Conservation (phyloP, 2,329 filamentous ascomycete genomes). For the Sporothrix curviconia region DNA sequence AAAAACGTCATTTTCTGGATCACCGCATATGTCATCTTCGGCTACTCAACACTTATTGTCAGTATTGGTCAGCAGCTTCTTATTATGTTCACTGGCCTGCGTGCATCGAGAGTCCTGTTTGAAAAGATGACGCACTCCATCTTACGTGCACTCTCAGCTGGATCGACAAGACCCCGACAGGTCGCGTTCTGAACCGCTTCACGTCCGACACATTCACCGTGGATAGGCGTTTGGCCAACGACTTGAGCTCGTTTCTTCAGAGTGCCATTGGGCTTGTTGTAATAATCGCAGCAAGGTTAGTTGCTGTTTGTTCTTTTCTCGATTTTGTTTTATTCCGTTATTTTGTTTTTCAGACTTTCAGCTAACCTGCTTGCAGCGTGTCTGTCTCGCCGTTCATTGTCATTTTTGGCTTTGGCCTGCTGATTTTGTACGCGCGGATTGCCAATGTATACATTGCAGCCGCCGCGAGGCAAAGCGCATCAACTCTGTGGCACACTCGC, state of each 20-base stretch:
- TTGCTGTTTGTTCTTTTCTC: background rate
- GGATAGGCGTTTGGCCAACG: constrained; percentile 29
- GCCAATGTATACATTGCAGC: constrained; percentile 32
- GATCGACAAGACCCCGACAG: constrained; percentile 35
- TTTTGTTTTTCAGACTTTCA: background rate
- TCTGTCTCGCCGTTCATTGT: constrained; percentile 31
- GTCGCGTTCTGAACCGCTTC: constrained; percentile 39
- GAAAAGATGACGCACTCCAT: constrained; percentile 31
- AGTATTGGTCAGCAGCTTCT: constrained; percentile 22
- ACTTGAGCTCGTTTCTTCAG: constrained; percentile 26
- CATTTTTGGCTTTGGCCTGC: constrained; percentile 30
- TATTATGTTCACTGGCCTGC: constrained; percentile 27
- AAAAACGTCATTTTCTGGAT: constrained; percentile 25
- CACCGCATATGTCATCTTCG: constrained; percentile 26
- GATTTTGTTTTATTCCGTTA: background rate
- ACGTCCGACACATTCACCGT: constrained; percentile 34
- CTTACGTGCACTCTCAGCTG: constrained; percentile 33
- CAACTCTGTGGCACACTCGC: constrained; percentile 35
- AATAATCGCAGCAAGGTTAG: constrained; percentile 31
- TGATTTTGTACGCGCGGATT: constrained; percentile 29
- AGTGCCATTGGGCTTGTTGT: constrained; percentile 28
- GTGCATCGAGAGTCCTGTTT: constrained; percentile 27
- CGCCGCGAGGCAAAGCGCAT: constrained; percentile 36
- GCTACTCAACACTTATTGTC: constrained; percentile 20
- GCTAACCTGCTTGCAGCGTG: constrained; percentile 18